A percentile compares a stretch with the other conserved stretches of the same genome.
Evolutionary conservation across 192 early-diverging fungal species (phyloP).

Genomic region (Chytriomyces confervae): DNA sequence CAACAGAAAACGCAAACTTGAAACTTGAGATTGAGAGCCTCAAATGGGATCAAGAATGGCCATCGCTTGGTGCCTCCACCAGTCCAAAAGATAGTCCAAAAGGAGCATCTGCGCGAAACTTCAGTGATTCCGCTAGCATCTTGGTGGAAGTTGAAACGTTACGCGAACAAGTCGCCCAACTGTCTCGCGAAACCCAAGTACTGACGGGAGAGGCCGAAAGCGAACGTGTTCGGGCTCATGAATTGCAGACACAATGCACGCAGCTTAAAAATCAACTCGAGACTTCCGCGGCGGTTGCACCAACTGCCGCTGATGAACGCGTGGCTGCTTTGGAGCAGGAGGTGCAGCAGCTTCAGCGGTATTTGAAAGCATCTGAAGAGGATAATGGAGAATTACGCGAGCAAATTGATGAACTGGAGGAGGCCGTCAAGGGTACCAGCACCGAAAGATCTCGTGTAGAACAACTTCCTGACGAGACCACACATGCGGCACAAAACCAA

Average conservation of each 20-base stretch:
- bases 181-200: neutral
- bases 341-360: neutral
- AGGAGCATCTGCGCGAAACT: too few relatives aligned
- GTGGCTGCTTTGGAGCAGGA: neutral
- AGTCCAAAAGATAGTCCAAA: constrained; percentile 1
- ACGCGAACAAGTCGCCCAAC: neutral
- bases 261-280: neutral
- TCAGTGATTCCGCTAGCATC: neutral
- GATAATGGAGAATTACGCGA: constrained; percentile 25
- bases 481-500: neutral
- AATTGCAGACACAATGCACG: neutral
- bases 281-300: neutral
- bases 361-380: constrained; percentile 22
- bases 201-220: constrained; percentile 1
- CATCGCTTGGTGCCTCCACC: neutral
- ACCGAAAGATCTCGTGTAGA: neutral
- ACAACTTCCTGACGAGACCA: neutral
- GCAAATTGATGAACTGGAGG: constrained; percentile 26
- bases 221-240: constrained; percentile 2
- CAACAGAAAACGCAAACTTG: neutral
- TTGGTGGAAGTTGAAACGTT: constrained; percentile 4
- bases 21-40: neutral
- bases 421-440: neutral
- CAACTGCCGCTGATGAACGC: neutral
- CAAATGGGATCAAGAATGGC: constrained; percentile 24